phyloP scores from a whole-genome alignment of 148 eudicot genomes.

The Camellia japonica region DNA sequence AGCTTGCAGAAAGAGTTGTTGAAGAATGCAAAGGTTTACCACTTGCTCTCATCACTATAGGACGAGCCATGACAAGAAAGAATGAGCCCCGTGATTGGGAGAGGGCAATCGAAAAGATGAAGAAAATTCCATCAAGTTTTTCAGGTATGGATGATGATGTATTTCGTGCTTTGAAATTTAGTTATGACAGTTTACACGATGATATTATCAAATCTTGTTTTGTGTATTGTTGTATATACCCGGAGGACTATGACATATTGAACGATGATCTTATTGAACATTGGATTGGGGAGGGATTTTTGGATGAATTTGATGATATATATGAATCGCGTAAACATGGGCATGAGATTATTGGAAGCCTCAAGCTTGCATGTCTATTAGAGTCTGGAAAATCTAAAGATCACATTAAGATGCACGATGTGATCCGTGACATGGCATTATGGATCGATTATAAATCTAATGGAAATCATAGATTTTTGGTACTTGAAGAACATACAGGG shows the following conservation, averaged over 20 bases:
- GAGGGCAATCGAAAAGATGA: constrained; percentile 19
- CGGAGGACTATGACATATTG: constrained; percentile 18
- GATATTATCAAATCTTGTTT: constrained; percentile 9
- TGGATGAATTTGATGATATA: background rate
- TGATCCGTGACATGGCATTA: constrained; percentile 25
- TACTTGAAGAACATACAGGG: background rate
- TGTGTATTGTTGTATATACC: constrained; percentile 20
- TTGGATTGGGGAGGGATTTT: background rate
- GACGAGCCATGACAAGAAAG: constrained; percentile 29
- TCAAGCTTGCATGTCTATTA: constrained; percentile 22
- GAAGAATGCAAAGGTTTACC: constrained; percentile 28
- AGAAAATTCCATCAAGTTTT: constrained; percentile 13
- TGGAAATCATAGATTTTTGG: constrained; percentile 9
- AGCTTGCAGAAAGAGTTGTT: constrained; percentile 12
- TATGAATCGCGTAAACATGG: constrained; percentile 17
- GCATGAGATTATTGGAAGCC: constrained; percentile 13
- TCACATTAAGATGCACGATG: constrained; percentile 21
- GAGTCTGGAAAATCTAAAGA: constrained; percentile 5
- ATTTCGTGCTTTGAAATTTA: constrained; percentile 17
- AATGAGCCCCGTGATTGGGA: constrained; percentile 17
- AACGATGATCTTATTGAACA: constrained; percentile 12
- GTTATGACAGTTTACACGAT: constrained; percentile 19
- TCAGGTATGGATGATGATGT: constrained; percentile 28
- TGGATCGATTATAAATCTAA: constrained; percentile 16
- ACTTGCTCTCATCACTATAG: constrained; percentile 24